Conservation (phyloP, 2,329 filamentous ascomycete species). For the Trichophyton schoenleinii region DNA sequence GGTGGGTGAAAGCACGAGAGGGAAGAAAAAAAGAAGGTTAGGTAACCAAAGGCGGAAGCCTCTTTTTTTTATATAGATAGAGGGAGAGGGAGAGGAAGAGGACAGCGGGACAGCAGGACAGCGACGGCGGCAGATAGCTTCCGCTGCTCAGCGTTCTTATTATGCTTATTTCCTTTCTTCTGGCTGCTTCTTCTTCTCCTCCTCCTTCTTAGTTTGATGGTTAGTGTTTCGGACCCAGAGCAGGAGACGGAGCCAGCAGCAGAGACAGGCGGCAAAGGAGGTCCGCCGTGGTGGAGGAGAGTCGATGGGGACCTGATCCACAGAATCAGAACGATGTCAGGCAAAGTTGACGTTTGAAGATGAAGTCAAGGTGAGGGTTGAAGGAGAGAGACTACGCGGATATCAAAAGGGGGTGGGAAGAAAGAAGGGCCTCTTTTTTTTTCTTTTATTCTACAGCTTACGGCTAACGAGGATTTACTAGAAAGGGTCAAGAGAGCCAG, state of each 20-base stretch:
- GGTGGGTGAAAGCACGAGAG: neutral
- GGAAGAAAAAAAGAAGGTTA: neutral
- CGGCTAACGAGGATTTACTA: neutral
- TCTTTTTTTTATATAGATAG: neutral
- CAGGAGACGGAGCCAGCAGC: neutral
- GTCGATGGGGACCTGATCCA: neutral
- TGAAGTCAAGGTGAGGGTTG: neutral
- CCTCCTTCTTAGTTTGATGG: neutral
- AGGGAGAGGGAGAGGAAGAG: neutral
- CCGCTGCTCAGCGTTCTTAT: no score
- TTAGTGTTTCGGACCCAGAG: neutral
- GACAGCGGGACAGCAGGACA: neutral
- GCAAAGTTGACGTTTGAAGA: neutral
- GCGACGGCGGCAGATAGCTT: neutral
- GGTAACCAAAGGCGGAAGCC: neutral
- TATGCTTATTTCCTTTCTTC: no score
- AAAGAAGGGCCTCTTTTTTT: no score
- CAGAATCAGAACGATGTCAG: neutral
- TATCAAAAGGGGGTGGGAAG: no score
- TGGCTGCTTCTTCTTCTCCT: neutral
- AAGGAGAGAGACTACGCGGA: neutral
- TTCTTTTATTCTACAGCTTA: neutral
- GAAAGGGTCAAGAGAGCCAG: neutral
- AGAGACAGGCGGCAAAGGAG: neutral
- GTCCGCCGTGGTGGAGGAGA: constrained; percentile 4